Percentiles rank a stretch among this genome's conserved stretches.
Evolutionary conservation across 2,329 filamentous ascomycete species (phyloP).

Genomic region (Paramyrothecium sp.): DNA sequence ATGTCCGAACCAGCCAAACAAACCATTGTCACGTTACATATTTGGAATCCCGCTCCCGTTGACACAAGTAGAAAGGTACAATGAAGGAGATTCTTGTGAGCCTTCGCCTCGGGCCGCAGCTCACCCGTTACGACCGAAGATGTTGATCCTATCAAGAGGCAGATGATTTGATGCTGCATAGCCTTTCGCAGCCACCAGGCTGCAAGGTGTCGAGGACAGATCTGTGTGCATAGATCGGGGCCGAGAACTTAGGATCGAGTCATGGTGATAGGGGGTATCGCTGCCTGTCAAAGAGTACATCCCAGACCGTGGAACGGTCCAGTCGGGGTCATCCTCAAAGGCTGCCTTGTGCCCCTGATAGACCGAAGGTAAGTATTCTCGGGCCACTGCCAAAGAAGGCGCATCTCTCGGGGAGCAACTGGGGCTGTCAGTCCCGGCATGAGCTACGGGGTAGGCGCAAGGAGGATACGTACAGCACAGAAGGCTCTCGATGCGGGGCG

Average conservation of each 20-base stretch:
- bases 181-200: not conserved
- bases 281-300: not conserved
- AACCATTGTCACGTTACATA: too few species aligned
- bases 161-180: not conserved
- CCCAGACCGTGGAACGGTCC: not conserved
- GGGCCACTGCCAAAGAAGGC: not conserved
- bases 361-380: not conserved
- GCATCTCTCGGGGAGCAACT: not conserved
- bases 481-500: not conserved
- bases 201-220: not conserved
- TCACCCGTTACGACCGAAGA: not conserved
- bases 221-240: not conserved
- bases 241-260: not conserved
- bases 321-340: not conserved
- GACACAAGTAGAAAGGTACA: too few species aligned
- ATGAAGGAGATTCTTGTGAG: too few species aligned
- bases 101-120: not conserved
- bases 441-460: not conserved
- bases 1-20: too few species aligned
- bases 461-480: not conserved
- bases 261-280: not conserved
- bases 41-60: too few species aligned
- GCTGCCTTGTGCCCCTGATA: not conserved
- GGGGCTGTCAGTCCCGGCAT: not conserved
- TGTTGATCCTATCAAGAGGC: not conserved